Percentiles rank a stretch among this genome's conserved stretches.
phyloP scores from a whole-genome alignment of 768 basidiomycete genomes.

The Rhodosporidiobolus odoratus region DNA sequence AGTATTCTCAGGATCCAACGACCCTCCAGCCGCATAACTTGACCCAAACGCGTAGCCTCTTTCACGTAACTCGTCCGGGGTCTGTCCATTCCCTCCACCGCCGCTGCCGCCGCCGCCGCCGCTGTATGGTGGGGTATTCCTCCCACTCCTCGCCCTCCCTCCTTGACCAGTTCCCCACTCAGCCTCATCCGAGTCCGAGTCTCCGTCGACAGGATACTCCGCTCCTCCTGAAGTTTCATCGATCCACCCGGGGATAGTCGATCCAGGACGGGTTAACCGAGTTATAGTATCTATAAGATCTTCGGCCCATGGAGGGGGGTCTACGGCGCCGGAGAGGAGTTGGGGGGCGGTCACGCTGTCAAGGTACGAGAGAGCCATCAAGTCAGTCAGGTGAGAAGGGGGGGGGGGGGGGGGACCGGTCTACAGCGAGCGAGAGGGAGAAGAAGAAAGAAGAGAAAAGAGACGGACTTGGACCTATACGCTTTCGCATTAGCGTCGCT shows the following conservation, averaged over 20 bases:
- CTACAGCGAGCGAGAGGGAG: neutral
- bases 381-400: neutral
- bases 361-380: conserved; percentile 32
- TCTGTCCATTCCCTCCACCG: neutral
- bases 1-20: neutral
- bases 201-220: neutral
- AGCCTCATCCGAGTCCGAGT: neutral
- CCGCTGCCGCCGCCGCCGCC: neutral
- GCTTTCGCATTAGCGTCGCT: conserved; percentile 86
- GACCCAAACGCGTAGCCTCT: conserved; percentile 30
- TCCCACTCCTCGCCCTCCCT: neutral
- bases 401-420: neutral
- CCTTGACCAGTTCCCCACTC: neutral
- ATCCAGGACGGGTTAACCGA: conserved; percentile 55
- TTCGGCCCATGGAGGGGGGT: conserved; percentile 73
- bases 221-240: neutral
- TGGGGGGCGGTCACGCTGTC: conserved; percentile 65
- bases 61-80: conserved; percentile 3
- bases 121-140: too few relatives aligned
- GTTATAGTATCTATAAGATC: conserved; percentile 69
- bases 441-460: neutral
- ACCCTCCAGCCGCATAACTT: conserved; percentile 23
- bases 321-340: conserved; percentile 70
- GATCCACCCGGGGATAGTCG: conserved; percentile 14
- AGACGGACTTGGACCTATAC: conserved; percentile 51